Percentiles rank a stretch among this genome's conserved stretches.
Conservation (phyloP, 495 filamentous ascomycete species). For the Aspergillus leporis region DNA sequence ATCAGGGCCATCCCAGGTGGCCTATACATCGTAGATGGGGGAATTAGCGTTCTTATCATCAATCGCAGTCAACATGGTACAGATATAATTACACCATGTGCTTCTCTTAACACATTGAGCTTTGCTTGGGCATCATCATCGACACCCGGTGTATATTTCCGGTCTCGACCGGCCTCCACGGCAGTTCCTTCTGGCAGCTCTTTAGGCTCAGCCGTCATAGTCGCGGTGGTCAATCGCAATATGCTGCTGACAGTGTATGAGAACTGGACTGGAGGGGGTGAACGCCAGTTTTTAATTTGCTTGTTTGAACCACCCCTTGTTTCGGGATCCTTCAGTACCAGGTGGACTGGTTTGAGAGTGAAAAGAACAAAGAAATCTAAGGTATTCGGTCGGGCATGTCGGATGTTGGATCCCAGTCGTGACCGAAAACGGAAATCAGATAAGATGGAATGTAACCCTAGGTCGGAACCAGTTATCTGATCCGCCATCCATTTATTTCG, state of each 20-base stretch:
- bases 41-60: not conserved
- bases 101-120: not conserved
- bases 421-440: not conserved
- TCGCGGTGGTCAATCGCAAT: not conserved
- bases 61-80: not conserved
- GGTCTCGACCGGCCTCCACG: slow-evolving; percentile 1
- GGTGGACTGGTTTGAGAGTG: not conserved
- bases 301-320: not conserved
- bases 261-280: not conserved
- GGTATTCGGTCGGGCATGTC: not conserved
- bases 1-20: slow-evolving; percentile 7
- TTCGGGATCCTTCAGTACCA: not conserved
- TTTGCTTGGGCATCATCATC: not conserved
- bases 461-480: not conserved
- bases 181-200: not conserved
- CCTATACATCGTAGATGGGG: not conserved
- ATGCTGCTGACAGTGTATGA: not conserved
- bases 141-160: not conserved
- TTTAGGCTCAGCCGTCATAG: not conserved
- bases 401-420: not conserved
- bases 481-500: not conserved
- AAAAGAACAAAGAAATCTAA: not conserved
- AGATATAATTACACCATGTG: not conserved
- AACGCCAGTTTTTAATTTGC: not conserved
- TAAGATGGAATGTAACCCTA: not conserved